Evolutionary conservation across 2,329 filamentous ascomycete genomes (phyloP).

Genomic region (Fusarium sp.): DNA sequence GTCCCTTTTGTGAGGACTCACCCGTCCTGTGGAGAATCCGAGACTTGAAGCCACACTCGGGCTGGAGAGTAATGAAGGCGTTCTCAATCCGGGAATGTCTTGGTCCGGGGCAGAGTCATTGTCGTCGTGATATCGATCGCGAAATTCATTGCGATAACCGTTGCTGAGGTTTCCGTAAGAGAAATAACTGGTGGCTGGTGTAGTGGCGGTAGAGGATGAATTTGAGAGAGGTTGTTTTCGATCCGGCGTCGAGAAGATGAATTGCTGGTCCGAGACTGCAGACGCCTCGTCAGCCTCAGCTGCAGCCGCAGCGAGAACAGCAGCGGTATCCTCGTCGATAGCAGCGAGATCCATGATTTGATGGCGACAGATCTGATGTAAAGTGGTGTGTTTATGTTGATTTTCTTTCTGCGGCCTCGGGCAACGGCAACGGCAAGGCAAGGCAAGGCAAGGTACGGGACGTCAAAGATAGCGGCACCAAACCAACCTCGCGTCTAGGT

Average conservation of each 20-base stretch:
- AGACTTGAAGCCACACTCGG: slow-evolving; percentile 49
- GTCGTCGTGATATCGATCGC: slow-evolving; percentile 40
- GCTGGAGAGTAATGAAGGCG: slow-evolving; percentile 46
- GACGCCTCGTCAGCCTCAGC: slow-evolving; percentile 34
- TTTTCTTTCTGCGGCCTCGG: not conserved
- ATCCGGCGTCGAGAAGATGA: slow-evolving; percentile 41
- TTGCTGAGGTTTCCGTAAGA: slow-evolving; percentile 20
- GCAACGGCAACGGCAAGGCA: slow-evolving; percentile 21
- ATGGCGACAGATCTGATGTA: not conserved
- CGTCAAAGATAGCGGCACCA: slow-evolving; percentile 23
- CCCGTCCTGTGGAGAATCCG: slow-evolving; percentile 42
- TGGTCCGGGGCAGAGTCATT: slow-evolving; percentile 30
- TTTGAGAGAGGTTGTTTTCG: slow-evolving; percentile 34
- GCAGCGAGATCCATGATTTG: slow-evolving; percentile 38
- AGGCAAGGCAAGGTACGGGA: slow-evolving; percentile 6
- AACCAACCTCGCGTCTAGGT: slow-evolving; percentile 15
- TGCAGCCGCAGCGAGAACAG: slow-evolving; percentile 38
- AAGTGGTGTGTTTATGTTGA: slow-evolving; percentile 5
- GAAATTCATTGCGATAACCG: slow-evolving; percentile 39
- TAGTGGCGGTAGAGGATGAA: slow-evolving; percentile 27
- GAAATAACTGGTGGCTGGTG: slow-evolving; percentile 40
- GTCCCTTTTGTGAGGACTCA: slow-evolving; percentile 47
- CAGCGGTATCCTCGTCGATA: slow-evolving; percentile 42
- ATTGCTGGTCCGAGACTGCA: slow-evolving; percentile 33
- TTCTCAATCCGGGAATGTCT: slow-evolving; percentile 36